Conservation (phyloP, 345 rosid genomes). For the Brassica cretica region DNA sequence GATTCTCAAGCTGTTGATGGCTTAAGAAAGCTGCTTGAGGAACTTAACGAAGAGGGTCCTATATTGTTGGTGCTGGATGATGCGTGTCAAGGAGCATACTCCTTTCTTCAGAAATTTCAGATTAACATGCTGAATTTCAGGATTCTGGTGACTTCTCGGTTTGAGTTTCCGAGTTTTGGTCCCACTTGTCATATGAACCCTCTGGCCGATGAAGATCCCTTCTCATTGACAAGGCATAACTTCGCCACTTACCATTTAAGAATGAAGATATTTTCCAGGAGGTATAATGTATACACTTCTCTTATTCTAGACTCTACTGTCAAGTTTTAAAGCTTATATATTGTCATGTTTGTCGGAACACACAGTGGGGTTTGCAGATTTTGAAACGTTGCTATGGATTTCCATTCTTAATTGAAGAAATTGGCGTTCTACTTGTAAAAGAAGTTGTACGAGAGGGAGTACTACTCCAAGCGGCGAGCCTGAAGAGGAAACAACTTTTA, state of each 20-base stretch:
- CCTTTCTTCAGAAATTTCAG: constrained; percentile 37
- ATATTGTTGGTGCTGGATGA: constrained; percentile 69
- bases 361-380: background rate
- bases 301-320: background rate
- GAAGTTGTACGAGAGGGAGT: background rate
- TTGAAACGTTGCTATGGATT: background rate
- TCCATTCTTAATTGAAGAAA: background rate
- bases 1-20: constrained; percentile 34
- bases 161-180: constrained; percentile 42
- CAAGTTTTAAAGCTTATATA: no score
- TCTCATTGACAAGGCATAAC: constrained; percentile 39
- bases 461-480: background rate
- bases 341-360: background rate
- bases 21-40: constrained; percentile 30
- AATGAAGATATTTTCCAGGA: background rate
- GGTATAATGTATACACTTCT: background rate
- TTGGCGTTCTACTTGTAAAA: background rate
- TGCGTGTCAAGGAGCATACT: constrained; percentile 53
- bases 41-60: background rate
- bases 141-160: constrained; percentile 68
- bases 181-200: constrained; percentile 37
- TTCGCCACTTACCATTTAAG: background rate
- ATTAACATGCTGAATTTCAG: constrained; percentile 39
- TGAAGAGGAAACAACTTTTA: background rate
- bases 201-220: constrained; percentile 42